Conservation (phyloP, 805 yeast genomes). For the Tanozyma kutaoensis region DNA sequence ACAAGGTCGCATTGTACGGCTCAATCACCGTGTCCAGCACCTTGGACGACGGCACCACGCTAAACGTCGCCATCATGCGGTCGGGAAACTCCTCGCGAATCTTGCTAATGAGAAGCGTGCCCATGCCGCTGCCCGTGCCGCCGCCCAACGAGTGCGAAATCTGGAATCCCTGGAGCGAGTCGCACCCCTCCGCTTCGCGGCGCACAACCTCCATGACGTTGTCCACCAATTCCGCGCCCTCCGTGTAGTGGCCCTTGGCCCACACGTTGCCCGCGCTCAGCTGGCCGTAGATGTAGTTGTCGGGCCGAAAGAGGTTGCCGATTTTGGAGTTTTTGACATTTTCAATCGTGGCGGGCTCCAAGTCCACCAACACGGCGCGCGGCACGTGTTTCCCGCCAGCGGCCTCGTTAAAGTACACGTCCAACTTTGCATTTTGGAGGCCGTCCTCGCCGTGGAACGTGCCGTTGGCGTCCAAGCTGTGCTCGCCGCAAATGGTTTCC, state of each 20-base stretch:
- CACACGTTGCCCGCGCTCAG: slow-evolving; percentile 92
- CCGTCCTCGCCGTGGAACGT: slow-evolving; percentile 34
- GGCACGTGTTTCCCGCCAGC: slow-evolving; percentile 84
- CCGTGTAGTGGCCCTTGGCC: slow-evolving; percentile 97
- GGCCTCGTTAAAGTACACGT: slow-evolving; percentile 84
- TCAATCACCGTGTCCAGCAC: slow-evolving; percentile 90
- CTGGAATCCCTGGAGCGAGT: slow-evolving; percentile 91
- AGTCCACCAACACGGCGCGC: slow-evolving; percentile 82
- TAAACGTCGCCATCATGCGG: slow-evolving; percentile 92
- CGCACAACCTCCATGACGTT: slow-evolving; percentile 81
- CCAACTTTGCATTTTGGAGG: slow-evolving; percentile 40
- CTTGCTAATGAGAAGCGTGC: slow-evolving; percentile 73
- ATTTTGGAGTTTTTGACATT: slow-evolving; percentile 67
- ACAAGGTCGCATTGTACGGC: slow-evolving; percentile 87
- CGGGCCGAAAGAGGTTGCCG: slow-evolving; percentile 86
- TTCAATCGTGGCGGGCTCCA: slow-evolving; percentile 92
- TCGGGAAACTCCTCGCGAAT: slow-evolving; percentile 90
- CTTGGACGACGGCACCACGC: slow-evolving; percentile 86
- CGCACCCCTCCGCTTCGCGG: slow-evolving; percentile 90
- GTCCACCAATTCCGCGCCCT: slow-evolving; percentile 90
- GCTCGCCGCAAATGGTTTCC: slow-evolving; percentile 87
- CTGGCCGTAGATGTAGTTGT: slow-evolving; percentile 80
- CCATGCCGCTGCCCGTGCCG: slow-evolving; percentile 97
- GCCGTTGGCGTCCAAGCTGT: slow-evolving; percentile 67
- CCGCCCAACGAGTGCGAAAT: slow-evolving; percentile 48